Evolutionary conservation across 768 basidiomycete genomes (phyloP), one percentile per base, ranked within the genome.

Genomic region (Russula vinacea): DNA sequence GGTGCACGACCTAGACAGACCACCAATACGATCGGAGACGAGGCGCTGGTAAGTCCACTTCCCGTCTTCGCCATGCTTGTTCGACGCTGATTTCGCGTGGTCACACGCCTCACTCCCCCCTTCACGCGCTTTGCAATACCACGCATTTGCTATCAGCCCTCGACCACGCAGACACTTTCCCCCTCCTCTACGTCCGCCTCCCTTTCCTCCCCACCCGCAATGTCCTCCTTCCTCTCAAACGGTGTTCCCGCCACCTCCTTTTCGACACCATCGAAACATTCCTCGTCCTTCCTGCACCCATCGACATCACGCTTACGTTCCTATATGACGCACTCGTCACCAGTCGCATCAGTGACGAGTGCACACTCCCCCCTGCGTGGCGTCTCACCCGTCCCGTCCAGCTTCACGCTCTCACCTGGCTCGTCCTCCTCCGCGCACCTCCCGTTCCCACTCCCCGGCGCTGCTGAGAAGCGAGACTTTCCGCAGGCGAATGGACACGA

Each of bases 241-340:
- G 73, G 73, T 3, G 71, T n/a, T 10, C 24, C 2, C 13, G 10
- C 32, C 17, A n/a, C 35, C n/a, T 8, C 40, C 42, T 73, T 78
- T 19, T 37, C n/a, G 3, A 44, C 45, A 13, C 47, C 37, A 5
- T n/a, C 59, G 26, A 80, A 76, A 65, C 71, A 80, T 11, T 75
- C 82, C 4, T 80, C 81, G 44, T 81, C 85, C 14, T 90, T 87
- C 72, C 73, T 90, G 22, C 86, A 89, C 69, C 88, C 88, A 4
- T 82, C 79, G n/a, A 82, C 90, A 7, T 93, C 90, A 33, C 83
- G 90, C n/a, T 81, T 91, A 47, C 88, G 90, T 49, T 90, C 92
- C 14, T 80, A 80, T 70, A 79, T 81, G 7, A 84, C 85, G 14
- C 80, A 79, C 29, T 73, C 78, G 5, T 74, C 77, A 32, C 78